Evolutionary conservation across 2,329 filamentous ascomycete species (phyloP), one percentile per base, ranked within the genome.

Genomic region (Fusarium ambrosium): DNA sequence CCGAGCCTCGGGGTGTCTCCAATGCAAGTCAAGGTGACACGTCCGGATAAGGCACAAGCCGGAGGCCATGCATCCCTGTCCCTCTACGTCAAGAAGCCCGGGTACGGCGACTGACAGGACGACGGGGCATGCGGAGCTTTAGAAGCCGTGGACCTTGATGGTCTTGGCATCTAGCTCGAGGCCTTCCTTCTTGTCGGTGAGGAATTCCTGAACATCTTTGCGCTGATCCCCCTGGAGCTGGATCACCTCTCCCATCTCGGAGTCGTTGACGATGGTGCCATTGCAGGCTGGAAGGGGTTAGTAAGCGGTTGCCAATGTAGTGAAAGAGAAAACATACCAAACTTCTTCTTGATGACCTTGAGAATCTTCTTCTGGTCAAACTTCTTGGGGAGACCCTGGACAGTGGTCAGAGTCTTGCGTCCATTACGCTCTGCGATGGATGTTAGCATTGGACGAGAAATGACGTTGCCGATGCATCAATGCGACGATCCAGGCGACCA

Each of bases 261-360:
- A 91, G 87, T 98, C 96, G 84, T 92, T 92, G 87, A 98, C 95
- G 86, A 98, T 97, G 88, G 95, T 98, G 91, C 97, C 97, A 98
- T 99, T 98, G 94, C 96, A 98, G 86, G 97, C 96, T 94, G 74
- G 29, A 29, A 29, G 29, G 9, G 29, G 29, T 29, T 69, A 68
- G 70, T 41, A 24, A 34, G 18, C n/a, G 3, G 4, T 8, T 4
- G 4, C 10, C 53, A 39, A 32, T 29, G 29, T 22, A 51, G 20
- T n/a, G 39, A 41, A 8, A n/a, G 7, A 3, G 45, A n/a, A 53
- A 22, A 81, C 91, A 74, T 90, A 95, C 93, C 93, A 83, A 98
- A 98, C 85, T 98, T 97, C 92, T 98, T 98, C 93, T 98, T 98
- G 90, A 98, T 98, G 87, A 97, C 95, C 90, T 98, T 98, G 82